These are phyloP conservation scores for Aspergillus pseudonomiae DNA, from an alignment of 2,329 filamentous ascomycete species.

Conservation along the genomic window DNA sequence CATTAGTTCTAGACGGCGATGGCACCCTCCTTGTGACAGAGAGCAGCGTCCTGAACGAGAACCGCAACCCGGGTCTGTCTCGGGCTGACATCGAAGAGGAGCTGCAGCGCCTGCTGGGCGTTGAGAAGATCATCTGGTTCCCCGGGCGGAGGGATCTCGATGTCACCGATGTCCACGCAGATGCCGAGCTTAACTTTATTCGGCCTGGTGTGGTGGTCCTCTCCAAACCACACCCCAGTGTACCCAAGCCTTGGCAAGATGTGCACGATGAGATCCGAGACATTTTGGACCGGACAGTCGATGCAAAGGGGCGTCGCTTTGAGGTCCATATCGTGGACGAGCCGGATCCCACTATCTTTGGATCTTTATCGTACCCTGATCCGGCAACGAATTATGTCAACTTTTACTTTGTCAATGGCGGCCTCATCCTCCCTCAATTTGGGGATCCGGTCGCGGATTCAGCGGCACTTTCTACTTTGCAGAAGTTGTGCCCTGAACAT, in stretches of 20 bases:
- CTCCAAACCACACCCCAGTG: conserved; percentile 24
- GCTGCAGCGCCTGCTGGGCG: conserved; percentile 29
- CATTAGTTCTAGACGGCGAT: conserved; percentile 37
- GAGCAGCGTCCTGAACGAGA: conserved; percentile 31
- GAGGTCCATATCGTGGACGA: conserved; percentile 28
- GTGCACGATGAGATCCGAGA: conserved; percentile 25
- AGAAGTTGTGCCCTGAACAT: conserved; percentile 26
- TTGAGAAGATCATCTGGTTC: conserved; percentile 37
- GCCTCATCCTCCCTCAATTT: conserved; percentile 31
- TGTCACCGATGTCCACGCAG: conserved; percentile 37
- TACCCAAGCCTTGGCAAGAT: conserved; percentile 18
- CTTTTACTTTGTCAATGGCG: conserved; percentile 35
- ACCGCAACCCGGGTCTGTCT: conserved; percentile 32
- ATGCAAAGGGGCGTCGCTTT: conserved; percentile 28
- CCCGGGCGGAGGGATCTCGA: conserved; percentile 33
- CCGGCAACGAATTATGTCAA: conserved; percentile 33
- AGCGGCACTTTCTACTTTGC: conserved; percentile 24
- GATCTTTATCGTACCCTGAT: conserved; percentile 15
- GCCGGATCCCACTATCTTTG: conserved; percentile 19
- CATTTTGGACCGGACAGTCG: conserved; percentile 16
- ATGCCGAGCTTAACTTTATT: conserved; percentile 25
- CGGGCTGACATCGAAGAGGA: conserved; percentile 29
- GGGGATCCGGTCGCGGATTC: conserved; percentile 25
- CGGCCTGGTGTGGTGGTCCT: conserved; percentile 27
- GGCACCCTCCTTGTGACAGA: background rate